Evolutionary conservation across 1,284 basidiomycete species (phyloP).

Genomic region (Dichomitus squalens): DNA sequence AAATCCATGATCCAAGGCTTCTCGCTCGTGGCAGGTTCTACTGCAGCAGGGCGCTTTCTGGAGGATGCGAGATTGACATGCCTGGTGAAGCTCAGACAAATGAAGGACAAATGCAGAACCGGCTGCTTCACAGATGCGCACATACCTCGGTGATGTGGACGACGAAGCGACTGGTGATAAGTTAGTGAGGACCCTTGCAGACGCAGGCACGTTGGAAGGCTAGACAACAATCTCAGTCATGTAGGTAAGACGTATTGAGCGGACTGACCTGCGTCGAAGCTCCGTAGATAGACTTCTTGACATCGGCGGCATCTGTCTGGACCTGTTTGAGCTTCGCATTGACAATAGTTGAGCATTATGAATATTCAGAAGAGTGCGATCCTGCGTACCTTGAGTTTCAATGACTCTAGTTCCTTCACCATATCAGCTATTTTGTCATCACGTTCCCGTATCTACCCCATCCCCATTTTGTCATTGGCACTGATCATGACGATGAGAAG

Average conservation of each 20-base stretch:
- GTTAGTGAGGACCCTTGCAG: not conserved
- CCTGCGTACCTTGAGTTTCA: not conserved
- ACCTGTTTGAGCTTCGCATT: not conserved
- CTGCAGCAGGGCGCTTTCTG: not conserved
- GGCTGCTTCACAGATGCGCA: no score
- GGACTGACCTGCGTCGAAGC: not conserved
- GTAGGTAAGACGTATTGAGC: no score
- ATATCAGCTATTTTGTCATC: not conserved
- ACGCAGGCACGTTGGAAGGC: not conserved
- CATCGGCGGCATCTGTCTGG: not conserved
- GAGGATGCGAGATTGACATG: not conserved
- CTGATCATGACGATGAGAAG: not conserved
- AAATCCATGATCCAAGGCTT: no score
- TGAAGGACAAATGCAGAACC: no score
- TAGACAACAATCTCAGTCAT: not conserved
- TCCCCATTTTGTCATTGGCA: not conserved
- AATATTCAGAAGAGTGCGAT: not conserved
- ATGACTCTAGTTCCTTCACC: not conserved
- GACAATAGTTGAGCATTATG: not conserved
- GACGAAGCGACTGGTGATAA: not conserved
- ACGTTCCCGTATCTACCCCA: not conserved
- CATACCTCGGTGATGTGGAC: not conserved
- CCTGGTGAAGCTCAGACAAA: not conserved
- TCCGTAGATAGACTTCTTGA: not conserved
- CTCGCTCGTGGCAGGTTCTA: not conserved